Percentiles rank a stretch among this genome's conserved stretches.
phyloP scores from a whole-genome alignment of 495 filamentous ascomycete species.

The Aspergillus cristatus region DNA sequence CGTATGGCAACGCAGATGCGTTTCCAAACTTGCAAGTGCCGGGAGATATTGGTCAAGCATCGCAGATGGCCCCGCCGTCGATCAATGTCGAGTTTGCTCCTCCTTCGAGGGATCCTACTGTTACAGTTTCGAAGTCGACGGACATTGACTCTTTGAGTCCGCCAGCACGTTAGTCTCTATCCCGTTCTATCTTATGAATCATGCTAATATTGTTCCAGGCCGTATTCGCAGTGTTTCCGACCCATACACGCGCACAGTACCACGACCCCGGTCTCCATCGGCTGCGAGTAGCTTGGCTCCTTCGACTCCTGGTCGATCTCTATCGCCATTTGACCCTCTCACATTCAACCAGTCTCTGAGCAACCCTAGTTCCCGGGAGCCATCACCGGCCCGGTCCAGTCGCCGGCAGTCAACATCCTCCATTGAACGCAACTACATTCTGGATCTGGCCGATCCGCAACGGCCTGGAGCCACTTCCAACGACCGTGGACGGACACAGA shows the following conservation, averaged over 20 bases:
- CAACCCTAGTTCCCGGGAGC: constrained; percentile 41
- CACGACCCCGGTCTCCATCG: constrained; percentile 35
- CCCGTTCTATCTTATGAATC: too few relatives aligned
- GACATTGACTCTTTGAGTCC: constrained; percentile 77
- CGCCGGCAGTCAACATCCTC: constrained; percentile 85
- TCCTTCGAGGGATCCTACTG: constrained; percentile 61
- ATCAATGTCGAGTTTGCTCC: constrained; percentile 94
- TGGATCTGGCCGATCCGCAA: constrained; percentile 82
- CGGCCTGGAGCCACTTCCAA: constrained; percentile 58
- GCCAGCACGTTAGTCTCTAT: constrained; percentile 59
- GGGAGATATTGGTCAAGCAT: constrained; percentile 56
- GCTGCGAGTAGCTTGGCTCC: constrained; percentile 38
- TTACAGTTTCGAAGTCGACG: constrained; percentile 51
- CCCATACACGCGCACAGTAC: constrained; percentile 46
- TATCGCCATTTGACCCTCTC: constrained; percentile 53
- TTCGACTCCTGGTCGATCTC: constrained; percentile 44
- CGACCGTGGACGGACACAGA: constrained; percentile 72
- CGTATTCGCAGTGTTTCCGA: constrained; percentile 63
- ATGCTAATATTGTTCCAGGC: constrained; percentile 25
- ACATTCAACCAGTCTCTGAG: constrained; percentile 28
- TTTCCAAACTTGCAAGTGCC: constrained; percentile 20
- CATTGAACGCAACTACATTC: constrained; percentile 79
- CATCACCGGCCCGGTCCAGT: constrained; percentile 51
- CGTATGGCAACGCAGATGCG: constrained; percentile 41
- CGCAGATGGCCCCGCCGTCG: constrained; percentile 72